Conservation (phyloP, 179 eudicot species). For the Monotropa hypopitys region DNA sequence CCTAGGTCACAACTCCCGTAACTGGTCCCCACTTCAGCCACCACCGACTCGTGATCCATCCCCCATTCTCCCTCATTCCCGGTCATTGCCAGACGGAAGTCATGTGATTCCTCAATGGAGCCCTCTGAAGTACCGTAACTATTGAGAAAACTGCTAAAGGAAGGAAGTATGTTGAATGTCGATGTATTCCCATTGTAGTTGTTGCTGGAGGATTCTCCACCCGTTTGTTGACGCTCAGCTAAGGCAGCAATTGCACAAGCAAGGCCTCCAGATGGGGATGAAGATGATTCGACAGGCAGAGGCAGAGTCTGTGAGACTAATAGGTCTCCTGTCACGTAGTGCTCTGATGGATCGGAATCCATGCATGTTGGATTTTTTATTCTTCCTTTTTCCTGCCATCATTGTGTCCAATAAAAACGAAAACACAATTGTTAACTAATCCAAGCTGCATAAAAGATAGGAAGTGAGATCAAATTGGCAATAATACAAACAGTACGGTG, state of each 20-base stretch:
- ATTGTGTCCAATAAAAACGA: neutral
- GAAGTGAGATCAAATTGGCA: neutral
- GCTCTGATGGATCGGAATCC: slow-evolving; percentile 28
- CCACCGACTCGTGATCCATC: slow-evolving; percentile 42
- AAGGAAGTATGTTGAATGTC: slow-evolving; percentile 32
- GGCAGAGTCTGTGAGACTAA: slow-evolving; percentile 25
- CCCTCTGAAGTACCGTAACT: slow-evolving; percentile 20
- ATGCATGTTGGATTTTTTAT: slow-evolving; percentile 19
- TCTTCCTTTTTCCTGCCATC: slow-evolving; percentile 49
- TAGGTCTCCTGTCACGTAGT: slow-evolving; percentile 26
- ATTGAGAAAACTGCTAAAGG: slow-evolving; percentile 27
- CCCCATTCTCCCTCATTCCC: slow-evolving; percentile 37
- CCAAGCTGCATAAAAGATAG: neutral
- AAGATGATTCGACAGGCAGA: slow-evolving; percentile 37
- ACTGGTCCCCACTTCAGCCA: slow-evolving; percentile 65
- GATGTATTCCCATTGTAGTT: slow-evolving; percentile 24
- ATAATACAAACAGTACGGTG: slow-evolving; percentile 7
- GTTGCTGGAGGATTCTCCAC: slow-evolving; percentile 34
- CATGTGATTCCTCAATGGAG: slow-evolving; percentile 22
- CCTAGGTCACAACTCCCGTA: slow-evolving; percentile 29
- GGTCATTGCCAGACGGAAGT: slow-evolving; percentile 15
- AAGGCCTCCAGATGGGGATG: slow-evolving; percentile 86
- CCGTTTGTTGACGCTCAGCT: slow-evolving; percentile 69
- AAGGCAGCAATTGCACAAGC: slow-evolving; percentile 93
- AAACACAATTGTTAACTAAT: neutral